Conservation (phyloP, 208 protist genomes). For the Vickermania ingenoplastis region DNA sequence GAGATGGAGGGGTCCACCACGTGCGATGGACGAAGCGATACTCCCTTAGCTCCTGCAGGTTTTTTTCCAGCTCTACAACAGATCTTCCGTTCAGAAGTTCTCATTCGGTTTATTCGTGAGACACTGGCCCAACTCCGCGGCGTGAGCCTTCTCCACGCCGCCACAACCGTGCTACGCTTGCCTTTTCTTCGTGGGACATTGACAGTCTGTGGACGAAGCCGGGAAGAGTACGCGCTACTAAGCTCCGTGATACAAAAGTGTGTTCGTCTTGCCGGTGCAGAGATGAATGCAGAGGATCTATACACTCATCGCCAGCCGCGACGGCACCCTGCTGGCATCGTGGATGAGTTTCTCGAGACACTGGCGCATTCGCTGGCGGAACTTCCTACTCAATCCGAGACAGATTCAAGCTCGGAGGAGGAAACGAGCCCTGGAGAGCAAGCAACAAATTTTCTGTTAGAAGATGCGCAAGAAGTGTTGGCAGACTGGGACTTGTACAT, state of each 20-base stretch:
- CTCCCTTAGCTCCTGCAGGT: too few species aligned
- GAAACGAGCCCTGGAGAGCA: slow-evolving; percentile 30
- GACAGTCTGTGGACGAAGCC: background rate
- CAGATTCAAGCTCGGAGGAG: background rate
- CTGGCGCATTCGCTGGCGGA: slow-evolving; percentile 32
- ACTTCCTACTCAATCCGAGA: background rate
- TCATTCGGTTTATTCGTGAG: background rate
- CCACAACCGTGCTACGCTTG: background rate
- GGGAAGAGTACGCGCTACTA: slow-evolving; percentile 1
- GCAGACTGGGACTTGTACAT: slow-evolving; percentile 79
- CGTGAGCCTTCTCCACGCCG: background rate
- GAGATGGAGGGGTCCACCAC: background rate
- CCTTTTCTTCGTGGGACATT: background rate
- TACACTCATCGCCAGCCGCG: slow-evolving; percentile 33
- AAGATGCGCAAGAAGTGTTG: slow-evolving; percentile 45
- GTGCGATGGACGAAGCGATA: background rate
- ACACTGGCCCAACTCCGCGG: background rate
- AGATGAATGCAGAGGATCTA: slow-evolving; percentile 48
- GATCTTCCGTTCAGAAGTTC: background rate
- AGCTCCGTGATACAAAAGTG: slow-evolving; percentile 38
- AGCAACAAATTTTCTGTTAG: slow-evolving; percentile 48
- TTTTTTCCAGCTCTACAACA: too few species aligned
- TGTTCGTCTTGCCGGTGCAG: slow-evolving; percentile 41
- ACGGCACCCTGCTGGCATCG: slow-evolving; percentile 28
- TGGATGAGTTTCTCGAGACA: slow-evolving; percentile 67